Evolutionary conservation across 2,329 filamentous ascomycete genomes (phyloP), one percentile per base, ranked within the genome.

Genomic region (Colletotrichum agaves): DNA sequence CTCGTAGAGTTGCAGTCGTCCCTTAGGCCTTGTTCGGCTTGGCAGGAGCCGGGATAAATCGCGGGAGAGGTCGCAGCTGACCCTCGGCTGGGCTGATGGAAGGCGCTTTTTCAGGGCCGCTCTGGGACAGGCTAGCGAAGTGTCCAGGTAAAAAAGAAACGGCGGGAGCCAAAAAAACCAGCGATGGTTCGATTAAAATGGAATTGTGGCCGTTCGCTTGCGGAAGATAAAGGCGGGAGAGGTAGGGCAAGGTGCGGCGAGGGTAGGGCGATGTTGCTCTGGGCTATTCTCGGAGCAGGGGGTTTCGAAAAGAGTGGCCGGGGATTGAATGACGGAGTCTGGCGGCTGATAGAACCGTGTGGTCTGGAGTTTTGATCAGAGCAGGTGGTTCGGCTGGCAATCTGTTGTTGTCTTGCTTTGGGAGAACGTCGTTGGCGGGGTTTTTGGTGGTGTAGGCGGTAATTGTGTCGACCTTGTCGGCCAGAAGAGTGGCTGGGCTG

Each of bases 21-120:
- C 64, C 67, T 69, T 35, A n/a, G 35, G 63, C 27, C 64, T 56
- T 7, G 7, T 15, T 67, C 58, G 59, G 49, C 53, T 52, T 63
- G 53, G 21, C 46, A 41, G 35, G 60, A 13, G 47, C 33, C 47
- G 43, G 56, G 23, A 57, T 47, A 49, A 17, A 17, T 65, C 55
- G 52, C 52, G 37, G 37, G 39, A n/a, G 27, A 17, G n/a, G 11
- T 55, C 21, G 57, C 35, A 50, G 35, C 5, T 58, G 44, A 31
- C 44, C n/a, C 35, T 46, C 49, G 58, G 31, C 23, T 37, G 50
- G 33, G 43, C 43, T 60, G 37, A 35, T 33, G 31, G 12, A 44
- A 64, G 61, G 44, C 53, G 56, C 31, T 5, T 11, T 37, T 53
- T 37, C 41, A 49, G 27, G 13, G 44, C 44, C 52, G 44, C 21